Evolutionary conservation across 345 rosid species (phyloP).

Genomic region (Populus alba): DNA sequence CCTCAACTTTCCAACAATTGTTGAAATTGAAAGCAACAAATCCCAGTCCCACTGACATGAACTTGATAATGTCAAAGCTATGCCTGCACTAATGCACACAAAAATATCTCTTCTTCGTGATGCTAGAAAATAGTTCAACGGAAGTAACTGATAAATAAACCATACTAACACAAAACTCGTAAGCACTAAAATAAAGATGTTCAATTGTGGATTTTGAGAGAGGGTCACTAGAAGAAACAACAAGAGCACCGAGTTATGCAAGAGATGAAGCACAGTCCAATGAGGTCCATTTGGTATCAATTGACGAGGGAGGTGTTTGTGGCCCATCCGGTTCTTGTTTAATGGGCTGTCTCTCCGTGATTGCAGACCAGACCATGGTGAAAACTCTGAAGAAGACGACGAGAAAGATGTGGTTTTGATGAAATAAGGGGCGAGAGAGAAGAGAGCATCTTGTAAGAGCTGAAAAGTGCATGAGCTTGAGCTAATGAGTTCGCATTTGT

Average conservation of each 20-base stretch:
- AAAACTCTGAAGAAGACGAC: conserved; percentile 25
- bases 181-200: background rate
- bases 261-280: conserved; percentile 64
- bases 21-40: background rate
- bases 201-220: conserved; percentile 49
- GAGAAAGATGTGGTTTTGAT: conserved; percentile 21
- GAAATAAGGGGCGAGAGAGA: background rate
- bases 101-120: background rate
- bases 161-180: background rate
- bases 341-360: conserved; percentile 65
- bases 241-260: conserved; percentile 78
- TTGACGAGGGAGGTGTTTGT: conserved; percentile 2
- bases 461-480: conserved; percentile 1
- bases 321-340: conserved; percentile 71
- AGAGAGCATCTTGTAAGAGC: conserved; percentile 2
- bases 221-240: conserved; percentile 73
- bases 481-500: background rate
- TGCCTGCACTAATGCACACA: background rate
- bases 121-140: background rate
- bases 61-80: background rate
- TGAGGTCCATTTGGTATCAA: background rate
- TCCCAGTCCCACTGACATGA: background rate
- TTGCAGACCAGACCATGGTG: conserved; percentile 66
- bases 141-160: background rate
- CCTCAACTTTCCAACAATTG: background rate